phyloP scores from a whole-genome alignment of 495 filamentous ascomycete genomes.

The Xylaria sp. region DNA sequence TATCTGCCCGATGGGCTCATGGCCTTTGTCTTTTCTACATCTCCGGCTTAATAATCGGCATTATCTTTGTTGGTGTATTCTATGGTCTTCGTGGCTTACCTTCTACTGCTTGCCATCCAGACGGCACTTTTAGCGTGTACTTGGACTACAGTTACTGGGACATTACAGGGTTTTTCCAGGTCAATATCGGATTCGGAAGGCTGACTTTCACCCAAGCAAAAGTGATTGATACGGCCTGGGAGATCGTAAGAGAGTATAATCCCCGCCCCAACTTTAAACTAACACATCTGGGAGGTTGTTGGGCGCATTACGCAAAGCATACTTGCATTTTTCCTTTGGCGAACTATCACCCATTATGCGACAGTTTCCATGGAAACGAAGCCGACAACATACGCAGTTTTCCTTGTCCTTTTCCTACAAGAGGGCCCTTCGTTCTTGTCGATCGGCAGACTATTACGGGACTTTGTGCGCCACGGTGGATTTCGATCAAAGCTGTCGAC shows the following conservation, averaged over 20 bases:
- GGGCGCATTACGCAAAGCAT: neutral
- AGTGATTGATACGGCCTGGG: constrained; percentile 35
- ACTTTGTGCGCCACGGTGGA: constrained; percentile 13
- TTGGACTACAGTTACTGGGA: neutral
- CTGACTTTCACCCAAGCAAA: constrained; percentile 35
- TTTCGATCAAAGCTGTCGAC: constrained; percentile 17
- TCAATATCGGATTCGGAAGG: constrained; percentile 29
- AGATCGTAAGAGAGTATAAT: constrained; percentile 29
- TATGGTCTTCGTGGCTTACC: neutral
- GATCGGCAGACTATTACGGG: neutral
- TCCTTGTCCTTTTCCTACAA: constrained; percentile 24
- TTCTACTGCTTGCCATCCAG: neutral
- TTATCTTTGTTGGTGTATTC: neutral
- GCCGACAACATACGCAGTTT: constrained; percentile 31
- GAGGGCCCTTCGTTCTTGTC: constrained; percentile 10
- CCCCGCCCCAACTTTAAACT: neutral
- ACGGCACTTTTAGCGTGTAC: neutral
- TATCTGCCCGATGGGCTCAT: neutral
- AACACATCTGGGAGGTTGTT: neutral
- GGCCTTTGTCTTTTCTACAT: neutral
- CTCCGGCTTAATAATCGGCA: neutral
- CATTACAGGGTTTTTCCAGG: constrained; percentile 31
- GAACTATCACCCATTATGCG: constrained; percentile 27
- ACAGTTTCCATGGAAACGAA: constrained; percentile 27
- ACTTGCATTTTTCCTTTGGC: constrained; percentile 15